Percentiles rank a stretch among this genome's conserved stretches.
Evolutionary conservation across 345 rosid species (phyloP).

Genomic region (Toxicodendron radicans): DNA sequence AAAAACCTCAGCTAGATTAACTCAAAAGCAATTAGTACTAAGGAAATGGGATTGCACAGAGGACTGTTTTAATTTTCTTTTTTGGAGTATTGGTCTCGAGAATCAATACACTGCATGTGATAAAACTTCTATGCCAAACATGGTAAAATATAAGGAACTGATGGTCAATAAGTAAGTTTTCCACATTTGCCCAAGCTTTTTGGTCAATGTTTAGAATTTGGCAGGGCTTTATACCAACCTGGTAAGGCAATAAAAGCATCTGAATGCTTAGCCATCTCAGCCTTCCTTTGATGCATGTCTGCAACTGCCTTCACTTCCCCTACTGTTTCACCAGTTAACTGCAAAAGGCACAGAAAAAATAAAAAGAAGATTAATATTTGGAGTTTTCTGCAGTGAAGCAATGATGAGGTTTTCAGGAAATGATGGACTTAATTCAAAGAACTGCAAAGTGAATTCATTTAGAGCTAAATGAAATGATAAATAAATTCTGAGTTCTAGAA

Average conservation of each 20-base stretch:
- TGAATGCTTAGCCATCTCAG: slow-evolving; percentile 99
- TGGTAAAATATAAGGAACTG: slow-evolving; percentile 26
- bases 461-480: slow-evolving; percentile 1
- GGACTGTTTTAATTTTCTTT: not conserved
- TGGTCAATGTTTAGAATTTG: slow-evolving; percentile 19
- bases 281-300: slow-evolving; percentile 99
- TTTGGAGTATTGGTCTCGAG: not conserved
- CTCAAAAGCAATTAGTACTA: not conserved
- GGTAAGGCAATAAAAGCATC: slow-evolving; percentile 99
- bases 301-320: slow-evolving; percentile 99
- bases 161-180: slow-evolving; percentile 15
- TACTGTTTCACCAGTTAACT: slow-evolving; percentile 99
- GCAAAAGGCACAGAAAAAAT: slow-evolving; percentile 39
- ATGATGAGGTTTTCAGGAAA: slow-evolving; percentile 51
- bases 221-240: slow-evolving; percentile 53
- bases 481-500: slow-evolving; percentile 14
- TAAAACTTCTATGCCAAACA: slow-evolving; percentile 16
- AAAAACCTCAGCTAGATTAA: not conserved
- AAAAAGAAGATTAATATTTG: slow-evolving; percentile 3
- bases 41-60: not conserved
- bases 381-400: slow-evolving; percentile 41
- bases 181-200: slow-evolving; percentile 26
- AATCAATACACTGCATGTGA: slow-evolving; percentile 21
- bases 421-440: slow-evolving; percentile 29
- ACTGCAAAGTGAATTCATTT: slow-evolving; percentile 24